These are phyloP conservation scores for Phytophthora melonis DNA, from an alignment of 352 stramenopile genomes.

Conservation along the genomic window DNA sequence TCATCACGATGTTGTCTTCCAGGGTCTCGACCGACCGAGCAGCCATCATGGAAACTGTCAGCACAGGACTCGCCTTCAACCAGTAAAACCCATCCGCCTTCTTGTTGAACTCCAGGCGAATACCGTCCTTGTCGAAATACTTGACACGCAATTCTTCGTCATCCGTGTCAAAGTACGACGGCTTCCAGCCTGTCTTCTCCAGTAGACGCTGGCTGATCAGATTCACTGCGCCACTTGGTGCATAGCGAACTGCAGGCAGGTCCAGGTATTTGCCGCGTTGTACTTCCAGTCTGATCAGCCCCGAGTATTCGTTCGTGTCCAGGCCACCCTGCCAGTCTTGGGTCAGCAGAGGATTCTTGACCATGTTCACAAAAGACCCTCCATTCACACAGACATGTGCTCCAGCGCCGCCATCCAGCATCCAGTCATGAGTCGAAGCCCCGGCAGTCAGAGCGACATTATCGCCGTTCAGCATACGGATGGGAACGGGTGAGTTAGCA, in stretches of 20 bases:
- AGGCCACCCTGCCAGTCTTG: constrained; percentile 7
- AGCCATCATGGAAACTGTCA: not conserved
- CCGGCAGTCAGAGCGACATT: not conserved
- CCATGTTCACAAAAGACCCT: constrained; percentile 6
- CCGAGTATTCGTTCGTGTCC: not conserved
- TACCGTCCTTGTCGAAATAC: too few relatives aligned
- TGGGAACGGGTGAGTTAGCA: constrained; percentile 13
- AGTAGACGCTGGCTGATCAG: constrained; percentile 4
- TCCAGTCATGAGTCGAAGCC: not conserved
- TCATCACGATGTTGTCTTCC: not conserved
- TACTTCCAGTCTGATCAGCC: not conserved
- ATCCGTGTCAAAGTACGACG: not conserved
- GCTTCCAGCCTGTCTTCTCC: not conserved
- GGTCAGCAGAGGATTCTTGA: constrained; percentile 7
- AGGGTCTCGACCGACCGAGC: not conserved
- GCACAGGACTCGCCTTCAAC: not conserved
- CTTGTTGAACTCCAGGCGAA: too few relatives aligned
- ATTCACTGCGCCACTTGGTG: not conserved
- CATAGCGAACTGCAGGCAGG: not conserved
- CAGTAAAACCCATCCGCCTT: not conserved
- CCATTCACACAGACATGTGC: constrained; percentile 15
- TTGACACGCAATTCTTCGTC: too few relatives aligned
- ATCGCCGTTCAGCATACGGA: not conserved
- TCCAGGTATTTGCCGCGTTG: not conserved
- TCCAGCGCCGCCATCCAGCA: constrained; percentile 16